phyloP scores from a whole-genome alignment of 2,329 filamentous ascomycete species.

The Neofusicoccum laricinum region DNA sequence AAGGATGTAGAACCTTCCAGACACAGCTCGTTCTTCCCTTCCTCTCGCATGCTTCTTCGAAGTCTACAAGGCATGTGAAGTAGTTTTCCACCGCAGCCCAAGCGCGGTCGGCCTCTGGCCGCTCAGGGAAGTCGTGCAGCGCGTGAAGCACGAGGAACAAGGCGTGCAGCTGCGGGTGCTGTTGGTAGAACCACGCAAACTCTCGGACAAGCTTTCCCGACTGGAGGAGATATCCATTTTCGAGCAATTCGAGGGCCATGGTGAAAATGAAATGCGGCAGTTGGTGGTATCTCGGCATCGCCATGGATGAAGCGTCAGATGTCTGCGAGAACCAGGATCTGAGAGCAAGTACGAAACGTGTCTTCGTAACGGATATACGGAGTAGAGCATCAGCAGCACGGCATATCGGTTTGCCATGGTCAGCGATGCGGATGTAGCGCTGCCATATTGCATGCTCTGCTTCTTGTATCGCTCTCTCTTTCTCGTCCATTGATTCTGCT shows the following conservation, averaged over 20 bases:
- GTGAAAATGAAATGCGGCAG: background rate
- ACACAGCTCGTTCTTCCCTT: background rate
- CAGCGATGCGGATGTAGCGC: background rate
- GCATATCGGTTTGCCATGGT: background rate
- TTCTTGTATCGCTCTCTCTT: background rate
- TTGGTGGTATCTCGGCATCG: background rate
- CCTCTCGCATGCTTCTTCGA: background rate
- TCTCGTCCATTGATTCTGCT: background rate
- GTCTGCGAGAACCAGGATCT: background rate
- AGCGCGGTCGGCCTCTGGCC: background rate
- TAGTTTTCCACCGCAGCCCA: background rate
- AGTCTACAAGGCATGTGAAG: background rate
- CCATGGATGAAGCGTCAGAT: background rate
- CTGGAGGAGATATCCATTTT: background rate
- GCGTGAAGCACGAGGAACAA: background rate
- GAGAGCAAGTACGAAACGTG: background rate
- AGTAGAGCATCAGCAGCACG: background rate
- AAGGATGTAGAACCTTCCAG: background rate
- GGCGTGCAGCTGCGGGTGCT: background rate
- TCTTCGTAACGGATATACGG: background rate
- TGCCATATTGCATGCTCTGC: background rate
- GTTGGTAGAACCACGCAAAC: slow-evolving; percentile 3
- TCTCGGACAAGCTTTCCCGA: background rate
- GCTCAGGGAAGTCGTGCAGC: background rate
- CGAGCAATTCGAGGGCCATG: background rate